phyloP scores from a whole-genome alignment of 768 basidiomycete genomes.

The Austroboletus eburneus region DNA sequence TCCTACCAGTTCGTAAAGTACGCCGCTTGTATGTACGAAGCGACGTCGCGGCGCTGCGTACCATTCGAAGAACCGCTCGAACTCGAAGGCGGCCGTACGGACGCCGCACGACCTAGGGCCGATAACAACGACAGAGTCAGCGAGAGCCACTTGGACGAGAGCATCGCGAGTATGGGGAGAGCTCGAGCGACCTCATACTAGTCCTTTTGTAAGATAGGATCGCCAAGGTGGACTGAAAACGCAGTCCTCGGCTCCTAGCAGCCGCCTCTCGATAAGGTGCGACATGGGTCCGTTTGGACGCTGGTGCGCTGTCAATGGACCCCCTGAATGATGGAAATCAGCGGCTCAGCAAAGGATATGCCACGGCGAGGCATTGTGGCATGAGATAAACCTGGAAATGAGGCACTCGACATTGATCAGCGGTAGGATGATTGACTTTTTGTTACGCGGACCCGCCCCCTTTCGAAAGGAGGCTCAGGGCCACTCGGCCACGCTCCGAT shows the following conservation, averaged over 20 bases:
- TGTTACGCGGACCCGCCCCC: background rate
- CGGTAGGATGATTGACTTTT: conserved; percentile 15
- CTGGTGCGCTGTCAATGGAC: conserved; percentile 1
- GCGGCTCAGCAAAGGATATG: conserved; percentile 5
- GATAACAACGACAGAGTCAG: conserved; percentile 5
- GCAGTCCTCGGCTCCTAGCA: conserved; percentile 13
- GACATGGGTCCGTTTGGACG: conserved; percentile 11
- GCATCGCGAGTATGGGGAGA: conserved; percentile 2
- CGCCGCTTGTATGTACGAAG: conserved; percentile 30
- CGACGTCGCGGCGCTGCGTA: conserved; percentile 11
- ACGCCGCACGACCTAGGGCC: conserved; percentile 8
- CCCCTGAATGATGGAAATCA: conserved; percentile 8
- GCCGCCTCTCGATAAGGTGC: conserved; percentile 14
- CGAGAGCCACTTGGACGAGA: conserved; percentile 2
- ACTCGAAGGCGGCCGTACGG: conserved; percentile 5
- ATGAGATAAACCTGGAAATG: conserved; percentile 9
- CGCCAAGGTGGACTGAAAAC: conserved; percentile 5
- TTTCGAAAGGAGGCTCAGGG: conserved; percentile 8
- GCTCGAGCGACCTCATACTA: background rate
- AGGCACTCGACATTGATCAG: conserved; percentile 3
- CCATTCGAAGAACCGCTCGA: background rate
- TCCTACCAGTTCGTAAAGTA: conserved; percentile 36
- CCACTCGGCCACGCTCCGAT: too few species aligned
- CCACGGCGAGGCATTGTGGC: conserved; percentile 10
- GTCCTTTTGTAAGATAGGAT: conserved; percentile 18